Evolutionary conservation across 2,329 filamentous ascomycete species (phyloP), one percentile per base, ranked within the genome.

Genomic region (Aspergillus ochraceoroseus): DNA sequence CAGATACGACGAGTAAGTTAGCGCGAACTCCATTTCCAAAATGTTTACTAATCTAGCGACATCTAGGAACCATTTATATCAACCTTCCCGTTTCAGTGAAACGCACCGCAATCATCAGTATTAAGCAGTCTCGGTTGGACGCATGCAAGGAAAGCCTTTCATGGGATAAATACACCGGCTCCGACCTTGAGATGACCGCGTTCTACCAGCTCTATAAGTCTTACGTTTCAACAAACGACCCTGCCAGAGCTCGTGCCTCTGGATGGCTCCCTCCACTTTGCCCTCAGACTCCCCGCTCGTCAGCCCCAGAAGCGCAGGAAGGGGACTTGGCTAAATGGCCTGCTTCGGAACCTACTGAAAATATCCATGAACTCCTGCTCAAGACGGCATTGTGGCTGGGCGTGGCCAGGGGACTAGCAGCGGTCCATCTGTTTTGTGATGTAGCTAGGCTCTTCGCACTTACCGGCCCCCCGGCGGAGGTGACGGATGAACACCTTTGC

Each of bases 371-470:
- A 9, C 25, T 55, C 20, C 28, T 61, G 14, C 41, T 58, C 23
- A 53, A 52, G 20, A 55, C 41, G 8, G 55, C 55, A 1, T 33
- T 53, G 28, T 61, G 58, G 55, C 47, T 61, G 8, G 44, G 49
- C 8, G 31, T 56, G 6, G 54, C 56, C 5, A 43, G 58, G 33
- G 54, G 58, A n/a, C 43, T 49, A 3, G 32, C 55, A 9, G 49
- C 58, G 2, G 56, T 58, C 6, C 55, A 59, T 37, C 46, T 60
- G 4, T 61, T 58, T 37, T 58, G 51, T 32, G 54, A 61, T 22
- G 36, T 55, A n/a, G 46, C 43, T 13, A 47, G 52, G 11, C 38
- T 49, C 3, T 61, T 61, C 28, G 48, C 48, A 7, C 22, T 46
- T 5, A 38, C 43, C 17, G 35, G 41, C n/a, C 48, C 48, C 2